A percentile compares a stretch with the other conserved stretches of the same genome.
phyloP scores from a whole-genome alignment of 2,329 filamentous ascomycete genomes.

The Ophiostoma populinum region DNA sequence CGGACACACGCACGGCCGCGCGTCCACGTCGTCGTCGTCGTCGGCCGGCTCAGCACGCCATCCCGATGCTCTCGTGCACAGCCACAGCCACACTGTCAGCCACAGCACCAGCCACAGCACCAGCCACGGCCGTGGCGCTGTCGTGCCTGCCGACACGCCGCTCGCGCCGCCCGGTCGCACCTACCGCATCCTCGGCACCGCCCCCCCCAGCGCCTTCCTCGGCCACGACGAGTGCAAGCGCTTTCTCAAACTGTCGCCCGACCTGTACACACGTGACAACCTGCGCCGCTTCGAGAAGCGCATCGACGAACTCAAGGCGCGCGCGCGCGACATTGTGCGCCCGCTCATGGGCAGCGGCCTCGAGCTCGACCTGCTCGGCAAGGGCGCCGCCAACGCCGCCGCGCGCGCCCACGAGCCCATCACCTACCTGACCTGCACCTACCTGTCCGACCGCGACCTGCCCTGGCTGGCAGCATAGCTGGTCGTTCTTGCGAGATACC shows the following conservation, averaged over 20 bases:
- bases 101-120: no score
- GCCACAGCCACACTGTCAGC: no score
- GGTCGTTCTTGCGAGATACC: no score
- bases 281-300: conserved; percentile 70
- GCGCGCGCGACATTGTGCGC: conserved; percentile 66
- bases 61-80: no score
- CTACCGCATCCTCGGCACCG: conserved; percentile 58
- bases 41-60: conserved; percentile 4
- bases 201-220: conserved; percentile 47
- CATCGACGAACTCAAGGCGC: conserved; percentile 72
- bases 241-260: conserved; percentile 69
- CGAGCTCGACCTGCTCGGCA: conserved; percentile 52
- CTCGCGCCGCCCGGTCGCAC: conserved; percentile 50
- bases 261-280: conserved; percentile 75
- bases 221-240: conserved; percentile 75
- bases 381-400: conserved; percentile 16
- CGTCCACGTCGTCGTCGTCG: conserved; percentile 12
- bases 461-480: conserved; percentile 23
- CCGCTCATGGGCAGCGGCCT: conserved; percentile 75
- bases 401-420: conserved; percentile 22
- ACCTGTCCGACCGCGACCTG: conserved; percentile 29
- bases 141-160: conserved; percentile 19
- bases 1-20: conserved; percentile 15
- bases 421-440: conserved; percentile 33
- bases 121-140: no score